Evolutionary conservation across 2,329 filamentous ascomycete species (phyloP).

Genomic region (Pezicula radicicola): DNA sequence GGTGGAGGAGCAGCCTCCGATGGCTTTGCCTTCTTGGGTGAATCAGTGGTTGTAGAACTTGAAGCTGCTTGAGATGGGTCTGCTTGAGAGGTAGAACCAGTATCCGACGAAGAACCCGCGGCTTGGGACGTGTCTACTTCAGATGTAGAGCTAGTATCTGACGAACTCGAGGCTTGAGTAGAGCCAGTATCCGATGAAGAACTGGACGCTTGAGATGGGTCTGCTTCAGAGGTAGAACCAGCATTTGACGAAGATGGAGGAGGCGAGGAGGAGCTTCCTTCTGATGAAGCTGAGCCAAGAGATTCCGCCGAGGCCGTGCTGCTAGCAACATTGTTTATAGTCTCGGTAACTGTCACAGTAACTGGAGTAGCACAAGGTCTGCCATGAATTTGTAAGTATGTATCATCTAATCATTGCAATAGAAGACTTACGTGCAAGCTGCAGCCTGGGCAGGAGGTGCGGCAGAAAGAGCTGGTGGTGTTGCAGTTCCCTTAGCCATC

Average conservation of each 20-base stretch:
- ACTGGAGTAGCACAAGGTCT: neutral
- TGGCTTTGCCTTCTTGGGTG: no score
- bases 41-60: no score
- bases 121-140: no score
- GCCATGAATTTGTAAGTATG: neutral
- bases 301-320: neutral
- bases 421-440: neutral
- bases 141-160: no score
- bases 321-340: neutral
- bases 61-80: no score
- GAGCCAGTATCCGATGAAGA: no score
- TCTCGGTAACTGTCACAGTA: slow-evolving; percentile 4
- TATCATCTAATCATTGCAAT: neutral
- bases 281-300: neutral
- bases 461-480: neutral
- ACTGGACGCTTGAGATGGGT: no score
- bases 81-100: neutral
- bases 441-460: neutral
- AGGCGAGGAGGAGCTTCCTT: neutral
- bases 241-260: neutral
- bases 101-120: neutral
- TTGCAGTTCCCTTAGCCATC: neutral
- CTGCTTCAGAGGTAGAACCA: no score
- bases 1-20: no score
- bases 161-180: no score